Percentiles rank a stretch among this genome's conserved stretches.
Conservation (phyloP, 768 basidiomycete genomes). For the Collybiopsis confluens region DNA sequence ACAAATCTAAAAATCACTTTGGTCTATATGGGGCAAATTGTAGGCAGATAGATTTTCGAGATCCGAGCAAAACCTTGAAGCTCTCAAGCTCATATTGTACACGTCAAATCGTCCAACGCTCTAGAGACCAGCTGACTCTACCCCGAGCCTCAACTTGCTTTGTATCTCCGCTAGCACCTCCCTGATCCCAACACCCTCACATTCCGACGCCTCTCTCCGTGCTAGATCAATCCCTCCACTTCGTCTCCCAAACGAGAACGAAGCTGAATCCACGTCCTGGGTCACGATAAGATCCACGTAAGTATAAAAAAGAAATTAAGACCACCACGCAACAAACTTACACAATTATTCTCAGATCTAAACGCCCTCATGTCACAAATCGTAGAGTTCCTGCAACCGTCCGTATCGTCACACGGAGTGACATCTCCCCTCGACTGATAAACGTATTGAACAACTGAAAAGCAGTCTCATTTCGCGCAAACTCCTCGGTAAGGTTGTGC, state of each 20-base stretch:
- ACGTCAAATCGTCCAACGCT: too few relatives aligned
- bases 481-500: constrained; percentile 33
- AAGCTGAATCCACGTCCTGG: background rate
- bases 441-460: constrained; percentile 35
- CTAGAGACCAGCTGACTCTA: too few relatives aligned
- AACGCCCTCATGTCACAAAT: constrained; percentile 42
- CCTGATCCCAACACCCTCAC: constrained; percentile 1
- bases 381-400: constrained; percentile 32
- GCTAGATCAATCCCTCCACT: background rate
- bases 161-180: background rate
- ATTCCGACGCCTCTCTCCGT: background rate
- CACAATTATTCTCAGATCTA: constrained; percentile 40
- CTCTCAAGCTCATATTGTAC: too few relatives aligned
- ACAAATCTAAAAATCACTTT: too few relatives aligned
- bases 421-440: constrained; percentile 35
- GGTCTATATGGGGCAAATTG: too few relatives aligned
- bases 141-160: background rate
- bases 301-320: background rate
- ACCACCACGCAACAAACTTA: constrained; percentile 19
- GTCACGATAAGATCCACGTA: background rate
- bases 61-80: too few relatives aligned
- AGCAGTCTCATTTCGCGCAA: constrained; percentile 24
- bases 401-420: constrained; percentile 27
- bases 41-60: too few relatives aligned
- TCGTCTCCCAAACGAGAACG: background rate